Evolutionary conservation across 306 rosid genomes (phyloP).

Genomic region (Citrullus colocynthis): DNA sequence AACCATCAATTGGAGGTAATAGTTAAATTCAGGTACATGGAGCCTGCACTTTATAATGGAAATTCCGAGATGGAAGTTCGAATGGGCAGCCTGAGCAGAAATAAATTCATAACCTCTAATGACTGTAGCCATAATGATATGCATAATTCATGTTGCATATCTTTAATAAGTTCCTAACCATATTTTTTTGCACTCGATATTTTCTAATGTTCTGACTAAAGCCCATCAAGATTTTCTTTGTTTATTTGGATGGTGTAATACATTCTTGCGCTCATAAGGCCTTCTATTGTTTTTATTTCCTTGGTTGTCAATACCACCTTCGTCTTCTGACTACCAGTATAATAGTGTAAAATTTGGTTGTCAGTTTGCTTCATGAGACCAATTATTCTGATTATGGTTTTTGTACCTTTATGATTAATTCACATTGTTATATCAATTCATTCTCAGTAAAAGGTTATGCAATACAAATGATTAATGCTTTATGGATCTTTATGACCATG

Average conservation of each 20-base stretch:
- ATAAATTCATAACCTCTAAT: background rate
- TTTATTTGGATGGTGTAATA: background rate
- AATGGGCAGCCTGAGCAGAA: background rate
- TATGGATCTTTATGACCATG: constrained; percentile 9
- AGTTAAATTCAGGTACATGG: background rate
- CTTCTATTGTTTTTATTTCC: background rate
- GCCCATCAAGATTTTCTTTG: background rate
- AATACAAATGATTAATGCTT: background rate
- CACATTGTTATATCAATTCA: background rate
- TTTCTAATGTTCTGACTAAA: background rate
- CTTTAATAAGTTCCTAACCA: background rate
- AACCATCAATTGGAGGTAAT: background rate
- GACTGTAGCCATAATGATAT: background rate
- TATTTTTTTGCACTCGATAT: background rate
- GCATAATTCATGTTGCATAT: background rate
- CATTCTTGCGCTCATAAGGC: background rate
- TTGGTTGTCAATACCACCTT: background rate
- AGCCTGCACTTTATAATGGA: background rate
- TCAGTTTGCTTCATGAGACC: background rate
- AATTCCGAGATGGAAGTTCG: background rate
- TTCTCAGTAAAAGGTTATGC: background rate
- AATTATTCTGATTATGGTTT: background rate
- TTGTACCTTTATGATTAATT: background rate
- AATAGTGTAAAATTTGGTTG: background rate
- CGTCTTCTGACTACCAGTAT: background rate